Base-by-base conservation (phyloP, 2,329 filamentous ascomycete genomes). In the Coleophoma eucalyptorum region DNA sequence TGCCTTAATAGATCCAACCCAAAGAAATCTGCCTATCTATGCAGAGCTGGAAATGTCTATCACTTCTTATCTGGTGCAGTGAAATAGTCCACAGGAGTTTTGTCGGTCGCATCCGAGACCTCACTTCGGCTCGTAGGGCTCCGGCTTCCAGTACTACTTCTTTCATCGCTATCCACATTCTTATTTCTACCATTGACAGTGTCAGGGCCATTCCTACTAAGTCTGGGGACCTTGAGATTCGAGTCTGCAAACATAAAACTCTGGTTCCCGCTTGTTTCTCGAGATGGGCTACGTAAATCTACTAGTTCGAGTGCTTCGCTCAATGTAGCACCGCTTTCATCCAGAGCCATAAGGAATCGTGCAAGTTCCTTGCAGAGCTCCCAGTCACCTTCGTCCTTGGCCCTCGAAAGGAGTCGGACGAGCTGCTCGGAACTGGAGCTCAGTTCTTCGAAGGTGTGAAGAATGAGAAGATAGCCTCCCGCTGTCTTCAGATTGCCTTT, bases 291-390 rank as follows among this genome's bases (percentile, higher is more conserved):
- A 54, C 65, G 62, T n/a, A 71, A 66, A 44, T 81, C 78, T 6
- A 84, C 79, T 68, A 83, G 74, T 58, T 82, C 79, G 67, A 95
- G 77, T 2, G 87, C 88, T 60, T 86, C 81, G 49, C 81, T 76
- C 45, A 99, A 75, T 42, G 89, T 93, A 58, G 86, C 83, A 0
- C 94, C 94, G 13, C 84, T 88, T 58, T 90, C 86, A 64, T 99
- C 94, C 62, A 99, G 83, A 5, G 93, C 93, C 43, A 95, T 91
- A 50, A 99, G 72, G 69, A 99, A 99, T n/a, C 93, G 79, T 11
- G 94, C 92, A 26, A 99, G 77, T 67, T 99, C 94, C 61, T 91
- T 94, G 71, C 94, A 97, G 26, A 99, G 73, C 60, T 97, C 92
- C 91, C 92, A 99, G 64, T 97, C 93, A 45, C 85, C 84, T 67